Evolutionary conservation across 129 eudicot species (phyloP).

Genomic region (Pittosporum tobira): DNA sequence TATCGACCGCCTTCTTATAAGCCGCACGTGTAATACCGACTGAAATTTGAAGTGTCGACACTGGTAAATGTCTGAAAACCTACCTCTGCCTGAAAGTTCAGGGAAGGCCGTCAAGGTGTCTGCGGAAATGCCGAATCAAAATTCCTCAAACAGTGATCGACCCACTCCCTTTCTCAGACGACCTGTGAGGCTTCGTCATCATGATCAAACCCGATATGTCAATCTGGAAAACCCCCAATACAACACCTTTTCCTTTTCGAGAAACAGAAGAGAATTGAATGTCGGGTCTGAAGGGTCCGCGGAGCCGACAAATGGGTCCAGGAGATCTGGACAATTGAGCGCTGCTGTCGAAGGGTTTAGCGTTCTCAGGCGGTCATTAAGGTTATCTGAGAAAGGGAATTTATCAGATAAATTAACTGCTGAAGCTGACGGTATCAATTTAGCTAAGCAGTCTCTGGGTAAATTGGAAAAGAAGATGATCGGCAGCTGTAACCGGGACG

Average conservation of each 20-base stretch:
- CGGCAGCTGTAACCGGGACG: not conserved
- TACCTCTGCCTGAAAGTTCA: too few species aligned
- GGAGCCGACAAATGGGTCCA: not conserved
- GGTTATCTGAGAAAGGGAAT: not conserved
- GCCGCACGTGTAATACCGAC: too few species aligned
- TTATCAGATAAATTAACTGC: not conserved
- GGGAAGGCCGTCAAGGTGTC: slow-evolving; percentile 24
- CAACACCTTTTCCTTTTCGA: slow-evolving; percentile 5
- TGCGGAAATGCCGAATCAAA: slow-evolving; percentile 49
- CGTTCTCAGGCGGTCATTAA: not conserved
- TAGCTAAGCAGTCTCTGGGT: not conserved
- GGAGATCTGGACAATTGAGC: not conserved
- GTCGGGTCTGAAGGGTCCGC: slow-evolving; percentile 1
- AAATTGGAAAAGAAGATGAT: not conserved
- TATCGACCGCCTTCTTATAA: too few species aligned
- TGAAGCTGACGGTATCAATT: not conserved
- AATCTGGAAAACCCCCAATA: slow-evolving; percentile 8
- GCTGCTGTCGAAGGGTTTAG: not conserved
- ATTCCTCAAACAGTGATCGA: slow-evolving; percentile 8
- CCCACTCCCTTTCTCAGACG: slow-evolving; percentile 32
- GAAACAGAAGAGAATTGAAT: slow-evolving; percentile 5
- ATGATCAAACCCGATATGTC: not conserved
- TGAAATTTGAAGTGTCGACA: too few species aligned
- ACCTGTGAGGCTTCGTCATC: slow-evolving; percentile 21
- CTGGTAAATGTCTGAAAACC: too few species aligned